Percentiles rank a stretch among this genome's conserved stretches.
These are phyloP conservation scores for Sporothrix luriei DNA, from an alignment of 2,329 filamentous ascomycete genomes.

Conservation along the genomic window DNA sequence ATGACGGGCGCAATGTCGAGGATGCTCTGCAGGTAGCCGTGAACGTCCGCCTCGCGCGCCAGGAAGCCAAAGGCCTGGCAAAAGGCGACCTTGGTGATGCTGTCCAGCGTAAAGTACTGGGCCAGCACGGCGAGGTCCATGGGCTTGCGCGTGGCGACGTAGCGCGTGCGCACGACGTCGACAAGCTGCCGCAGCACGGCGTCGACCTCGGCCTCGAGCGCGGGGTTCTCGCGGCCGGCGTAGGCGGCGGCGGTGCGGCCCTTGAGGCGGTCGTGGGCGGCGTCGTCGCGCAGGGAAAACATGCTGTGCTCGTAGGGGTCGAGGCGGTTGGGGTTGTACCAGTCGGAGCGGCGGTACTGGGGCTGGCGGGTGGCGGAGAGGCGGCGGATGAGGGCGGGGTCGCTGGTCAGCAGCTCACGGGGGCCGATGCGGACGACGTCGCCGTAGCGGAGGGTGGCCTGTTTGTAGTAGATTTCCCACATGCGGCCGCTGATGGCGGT, in stretches of 20 bases:
- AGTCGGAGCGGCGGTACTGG: conserved; percentile 42
- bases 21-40: conserved; percentile 49
- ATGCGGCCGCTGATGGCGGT: conserved; percentile 37
- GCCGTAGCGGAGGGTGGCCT: conserved; percentile 38
- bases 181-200: conserved; percentile 34
- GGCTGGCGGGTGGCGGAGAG: conserved; percentile 39
- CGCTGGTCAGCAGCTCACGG: conserved; percentile 44
- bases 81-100: conserved; percentile 53
- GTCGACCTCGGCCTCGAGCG: conserved; percentile 39
- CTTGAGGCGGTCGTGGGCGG: conserved; percentile 41
- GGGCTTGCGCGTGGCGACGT: conserved; percentile 34
- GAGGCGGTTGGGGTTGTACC: conserved; percentile 52
- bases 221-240: conserved; percentile 39
- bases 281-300: conserved; percentile 47
- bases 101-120: conserved; percentile 55
- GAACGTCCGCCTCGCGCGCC: conserved; percentile 48
- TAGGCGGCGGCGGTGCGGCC: conserved; percentile 39
- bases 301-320: conserved; percentile 54
- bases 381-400: conserved; percentile 42
- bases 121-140: conserved; percentile 51
- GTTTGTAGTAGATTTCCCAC: conserved; percentile 36
- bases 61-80: conserved; percentile 52
- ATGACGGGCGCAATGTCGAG: conserved; percentile 46
- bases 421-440: conserved; percentile 45
- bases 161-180: conserved; percentile 35